Evolutionary conservation across 2,329 filamentous ascomycete species (phyloP), one percentile per base, ranked within the genome.

Genomic region (Phaeophleospora eucalypticola): DNA sequence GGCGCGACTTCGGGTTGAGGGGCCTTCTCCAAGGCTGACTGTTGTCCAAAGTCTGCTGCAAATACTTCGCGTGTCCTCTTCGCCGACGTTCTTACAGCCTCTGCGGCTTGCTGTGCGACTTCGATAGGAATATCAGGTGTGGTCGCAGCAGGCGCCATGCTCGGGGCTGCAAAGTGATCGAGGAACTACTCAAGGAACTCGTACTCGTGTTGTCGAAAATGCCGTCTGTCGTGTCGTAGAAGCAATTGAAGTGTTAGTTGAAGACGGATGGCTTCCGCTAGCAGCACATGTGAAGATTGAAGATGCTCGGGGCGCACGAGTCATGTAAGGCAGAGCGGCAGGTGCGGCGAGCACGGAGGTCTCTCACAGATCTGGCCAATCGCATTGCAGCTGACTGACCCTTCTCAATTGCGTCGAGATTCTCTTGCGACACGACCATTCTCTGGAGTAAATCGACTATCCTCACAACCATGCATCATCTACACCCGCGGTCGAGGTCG

Each of bases 401-500:
- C 24, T 7, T 29, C 7, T 29, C 24, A 6, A 29, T 29, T 29
- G 24, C 24, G 12, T 29, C 24, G 12, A 29, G 24, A 16, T 21
- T 43, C 19, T 43, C 32, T n/a, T 37, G 33, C 12, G 43, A 18
- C 36, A 18, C 6, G 3, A 4, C 8, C 12, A 19, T 37, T 37
- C 18, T 17, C 16, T 16, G 16, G 20, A 7, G 8, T 29, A 18
- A 32, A 42, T 3, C 37, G 20, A 4, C 15, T 19, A 19, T 14
- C 33, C 9, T 21, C 41, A 33, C 36, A 14, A 39, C 33, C 14
- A 63, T 63, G 61, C 61, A 63, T 48, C 55, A 91, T 71, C 83
- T 98, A 35, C 93, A 98, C 69, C 93, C 93, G 27, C 84, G 90
- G 68, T 97, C 91, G 58, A 84, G 88, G 61, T 87, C 89, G 73